Conservation (phyloP, 2,329 filamentous ascomycete species). For the Ophiocordyceps camponoti-saundersi region DNA sequence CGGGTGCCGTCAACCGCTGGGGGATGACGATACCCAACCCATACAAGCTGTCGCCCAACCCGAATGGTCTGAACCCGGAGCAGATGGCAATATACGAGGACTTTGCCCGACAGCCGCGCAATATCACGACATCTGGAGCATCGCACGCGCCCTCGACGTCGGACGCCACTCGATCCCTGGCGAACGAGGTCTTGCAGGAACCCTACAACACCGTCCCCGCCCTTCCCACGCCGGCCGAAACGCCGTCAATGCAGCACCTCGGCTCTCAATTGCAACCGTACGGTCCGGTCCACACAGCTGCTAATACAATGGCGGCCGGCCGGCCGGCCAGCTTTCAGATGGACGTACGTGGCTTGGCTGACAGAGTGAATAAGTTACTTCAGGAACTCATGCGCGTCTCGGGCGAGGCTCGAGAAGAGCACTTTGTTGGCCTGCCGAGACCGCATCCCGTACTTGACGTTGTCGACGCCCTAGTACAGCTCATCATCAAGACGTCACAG, state of each 20-base stretch:
- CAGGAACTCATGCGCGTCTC: slow-evolving; percentile 38
- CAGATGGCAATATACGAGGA: slow-evolving; percentile 96
- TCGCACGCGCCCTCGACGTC: slow-evolving; percentile 40
- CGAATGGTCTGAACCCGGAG: slow-evolving; percentile 64
- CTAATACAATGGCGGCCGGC: slow-evolving; percentile 27
- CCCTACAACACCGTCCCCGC: slow-evolving; percentile 39
- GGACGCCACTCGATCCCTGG: slow-evolving; percentile 42
- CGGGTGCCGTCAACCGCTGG: slow-evolving; percentile 72
- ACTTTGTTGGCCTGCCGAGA: slow-evolving; percentile 41
- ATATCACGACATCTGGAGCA: slow-evolving; percentile 33
- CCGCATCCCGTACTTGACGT: slow-evolving; percentile 44
- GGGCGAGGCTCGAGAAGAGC: slow-evolving; percentile 36
- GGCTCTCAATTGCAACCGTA: slow-evolving; percentile 38
- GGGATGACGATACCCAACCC: slow-evolving; percentile 86
- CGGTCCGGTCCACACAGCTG: slow-evolving; percentile 28
- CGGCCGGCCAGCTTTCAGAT: slow-evolving; percentile 28
- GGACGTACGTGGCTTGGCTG: slow-evolving; percentile 33
- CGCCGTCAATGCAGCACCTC: slow-evolving; percentile 36
- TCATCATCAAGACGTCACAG: slow-evolving; percentile 46
- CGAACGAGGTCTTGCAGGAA: slow-evolving; percentile 48
- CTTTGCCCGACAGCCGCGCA: slow-evolving; percentile 72
- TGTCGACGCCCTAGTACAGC: slow-evolving; percentile 42
- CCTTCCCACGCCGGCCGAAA: slow-evolving; percentile 42
- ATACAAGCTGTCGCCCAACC: slow-evolving; percentile 62
- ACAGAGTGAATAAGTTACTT: slow-evolving; percentile 40